Conservation (phyloP, 179 eudicot species). For the Spinacia oleracea region DNA sequence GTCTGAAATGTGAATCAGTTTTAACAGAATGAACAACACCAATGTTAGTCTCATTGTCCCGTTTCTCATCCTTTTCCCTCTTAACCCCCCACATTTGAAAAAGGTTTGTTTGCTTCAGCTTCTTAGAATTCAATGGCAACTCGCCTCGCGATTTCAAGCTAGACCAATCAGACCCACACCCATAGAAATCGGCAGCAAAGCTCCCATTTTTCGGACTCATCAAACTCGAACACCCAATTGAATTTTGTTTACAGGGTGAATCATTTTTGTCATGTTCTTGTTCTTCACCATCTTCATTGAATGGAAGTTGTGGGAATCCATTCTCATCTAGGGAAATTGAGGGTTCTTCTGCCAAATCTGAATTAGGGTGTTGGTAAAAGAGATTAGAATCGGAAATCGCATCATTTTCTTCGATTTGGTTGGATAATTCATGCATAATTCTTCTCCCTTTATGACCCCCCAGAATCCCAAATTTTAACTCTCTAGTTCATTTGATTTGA, state of each 20-base stretch:
- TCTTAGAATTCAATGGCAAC: slow-evolving; percentile 23
- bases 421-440: slow-evolving; percentile 27
- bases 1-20: not conserved
- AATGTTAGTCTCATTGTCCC: not conserved
- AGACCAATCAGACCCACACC: slow-evolving; percentile 48
- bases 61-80: not conserved
- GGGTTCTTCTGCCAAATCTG: slow-evolving; percentile 23
- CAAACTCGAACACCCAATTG: slow-evolving; percentile 19
- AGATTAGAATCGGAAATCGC: not conserved
- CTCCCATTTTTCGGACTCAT: slow-evolving; percentile 8
- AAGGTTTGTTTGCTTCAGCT: slow-evolving; percentile 43
- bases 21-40: too few relatives aligned
- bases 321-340: slow-evolving; percentile 37
- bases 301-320: slow-evolving; percentile 29
- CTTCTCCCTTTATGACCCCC: not conserved
- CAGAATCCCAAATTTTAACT: not conserved
- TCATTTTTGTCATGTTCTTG: not conserved
- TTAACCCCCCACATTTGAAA: slow-evolving; percentile 57
- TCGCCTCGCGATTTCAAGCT: slow-evolving; percentile 16
- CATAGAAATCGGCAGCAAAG: slow-evolving; percentile 39
- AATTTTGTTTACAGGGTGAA: not conserved
- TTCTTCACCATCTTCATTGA: slow-evolving; percentile 8
- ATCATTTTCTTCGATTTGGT: slow-evolving; percentile 13
- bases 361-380: slow-evolving; percentile 3
- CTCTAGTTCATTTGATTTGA: not conserved